phyloP scores from a whole-genome alignment of 1,139 yeast genomes.

The Debaryomycetaceae sp. region DNA sequence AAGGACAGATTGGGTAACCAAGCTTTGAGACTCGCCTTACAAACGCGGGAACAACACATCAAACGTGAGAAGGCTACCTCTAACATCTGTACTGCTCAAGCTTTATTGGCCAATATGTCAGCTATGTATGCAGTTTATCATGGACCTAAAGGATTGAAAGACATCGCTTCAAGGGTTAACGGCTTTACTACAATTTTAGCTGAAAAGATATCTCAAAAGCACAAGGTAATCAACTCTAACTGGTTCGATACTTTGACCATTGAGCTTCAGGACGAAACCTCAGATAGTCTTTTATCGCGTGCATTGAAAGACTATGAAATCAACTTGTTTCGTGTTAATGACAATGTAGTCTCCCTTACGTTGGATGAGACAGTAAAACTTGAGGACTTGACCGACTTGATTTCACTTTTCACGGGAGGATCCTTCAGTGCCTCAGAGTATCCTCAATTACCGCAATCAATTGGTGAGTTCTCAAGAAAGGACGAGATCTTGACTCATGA shows the following conservation, averaged over 20 bases:
- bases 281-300: slow-evolving; percentile 52
- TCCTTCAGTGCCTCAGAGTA: slow-evolving; percentile 14
- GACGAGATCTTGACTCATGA: slow-evolving; percentile 65
- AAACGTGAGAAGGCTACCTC: slow-evolving; percentile 97
- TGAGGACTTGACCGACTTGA: slow-evolving; percentile 56
- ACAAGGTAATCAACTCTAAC: slow-evolving; percentile 51
- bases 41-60: slow-evolving; percentile 97
- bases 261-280: slow-evolving; percentile 47
- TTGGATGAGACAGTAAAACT: slow-evolving; percentile 81
- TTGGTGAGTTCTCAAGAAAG: slow-evolving; percentile 53
- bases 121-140: slow-evolving; percentile 96
- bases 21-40: slow-evolving; percentile 89
- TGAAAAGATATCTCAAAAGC: slow-evolving; percentile 42
- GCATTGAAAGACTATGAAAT: slow-evolving; percentile 66
- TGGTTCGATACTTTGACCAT: slow-evolving; percentile 92
- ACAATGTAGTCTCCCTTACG: slow-evolving; percentile 63
- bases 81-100: slow-evolving; percentile 97
- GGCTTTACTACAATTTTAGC: slow-evolving; percentile 77
- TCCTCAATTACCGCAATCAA: slow-evolving; percentile 48
- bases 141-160: slow-evolving; percentile 85
- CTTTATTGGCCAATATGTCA: slow-evolving; percentile 89
- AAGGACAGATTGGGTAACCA: slow-evolving; percentile 87
- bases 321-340: slow-evolving; percentile 71
- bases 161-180: slow-evolving; percentile 75
- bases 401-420: slow-evolving; percentile 53